A percentile compares a stretch with the other conserved stretches of the same genome.
Conservation (phyloP, 2,329 filamentous ascomycete species). For the Xylariaceae sp. region DNA sequence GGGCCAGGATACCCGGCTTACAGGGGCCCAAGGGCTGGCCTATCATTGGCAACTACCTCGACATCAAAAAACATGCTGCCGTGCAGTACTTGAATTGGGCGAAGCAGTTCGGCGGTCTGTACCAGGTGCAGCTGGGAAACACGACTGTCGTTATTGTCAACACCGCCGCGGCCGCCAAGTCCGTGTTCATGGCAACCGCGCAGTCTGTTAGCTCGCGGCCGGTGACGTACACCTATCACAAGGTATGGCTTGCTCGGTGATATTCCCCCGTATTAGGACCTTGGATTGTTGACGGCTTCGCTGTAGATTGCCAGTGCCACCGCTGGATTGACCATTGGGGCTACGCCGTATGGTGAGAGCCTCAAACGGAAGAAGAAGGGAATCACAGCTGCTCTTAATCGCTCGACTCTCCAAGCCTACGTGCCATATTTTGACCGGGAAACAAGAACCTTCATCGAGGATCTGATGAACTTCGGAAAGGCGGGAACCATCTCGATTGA, state of each 20-base stretch:
- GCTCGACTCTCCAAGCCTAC: constrained; percentile 69
- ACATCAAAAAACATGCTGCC: constrained; percentile 53
- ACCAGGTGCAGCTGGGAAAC: constrained; percentile 64
- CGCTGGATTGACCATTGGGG: constrained; percentile 77
- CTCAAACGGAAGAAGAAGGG: constrained; percentile 73
- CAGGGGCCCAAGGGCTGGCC: constrained; percentile 28
- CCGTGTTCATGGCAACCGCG: constrained; percentile 74
- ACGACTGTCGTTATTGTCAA: constrained; percentile 72
- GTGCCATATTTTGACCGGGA: constrained; percentile 80
- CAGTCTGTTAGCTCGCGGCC: constrained; percentile 73
- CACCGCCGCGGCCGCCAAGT: constrained; percentile 66
- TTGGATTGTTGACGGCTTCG: not conserved
- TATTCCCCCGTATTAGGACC: not conserved
- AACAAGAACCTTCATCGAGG: constrained; percentile 64
- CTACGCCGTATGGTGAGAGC: constrained; percentile 77
- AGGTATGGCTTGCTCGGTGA: constrained; percentile 39
- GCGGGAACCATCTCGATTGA: constrained; percentile 61
- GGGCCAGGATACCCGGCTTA: constrained; percentile 26
- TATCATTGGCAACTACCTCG: constrained; percentile 57
- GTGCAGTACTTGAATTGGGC: constrained; percentile 49
- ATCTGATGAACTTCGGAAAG: constrained; percentile 61
- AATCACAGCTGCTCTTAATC: constrained; percentile 71
- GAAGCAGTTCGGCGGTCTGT: constrained; percentile 58
- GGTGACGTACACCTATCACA: constrained; percentile 76
- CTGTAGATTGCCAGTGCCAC: constrained; percentile 56